Evolutionary conservation across 2,329 filamentous ascomycete species (phyloP).

Genomic region (Aspergillus tamarii): DNA sequence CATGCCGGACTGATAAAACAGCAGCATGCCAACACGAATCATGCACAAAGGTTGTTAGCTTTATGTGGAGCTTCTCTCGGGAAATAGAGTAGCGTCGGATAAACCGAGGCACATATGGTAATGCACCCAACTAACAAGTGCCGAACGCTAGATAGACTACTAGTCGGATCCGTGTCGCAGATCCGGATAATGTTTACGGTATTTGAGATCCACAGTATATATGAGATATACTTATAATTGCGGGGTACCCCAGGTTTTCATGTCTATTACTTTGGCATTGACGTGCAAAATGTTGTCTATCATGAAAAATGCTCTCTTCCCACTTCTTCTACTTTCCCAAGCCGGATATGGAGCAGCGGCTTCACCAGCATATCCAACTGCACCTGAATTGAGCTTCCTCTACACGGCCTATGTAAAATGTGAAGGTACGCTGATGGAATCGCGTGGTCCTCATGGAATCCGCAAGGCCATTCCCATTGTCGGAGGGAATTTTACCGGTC

Average conservation of each 20-base stretch:
- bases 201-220: background rate
- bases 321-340: background rate
- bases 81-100: background rate
- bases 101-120: background rate
- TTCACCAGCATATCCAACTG: background rate
- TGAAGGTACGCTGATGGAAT: slow-evolving; percentile 22
- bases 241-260: background rate
- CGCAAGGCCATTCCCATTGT: slow-evolving; percentile 31
- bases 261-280: background rate
- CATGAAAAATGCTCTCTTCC: background rate
- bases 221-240: background rate
- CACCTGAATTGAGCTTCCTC: slow-evolving; percentile 27
- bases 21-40: background rate
- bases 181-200: background rate
- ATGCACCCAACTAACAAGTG: background rate
- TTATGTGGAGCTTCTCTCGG: background rate
- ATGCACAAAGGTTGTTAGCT: background rate
- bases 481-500: slow-evolving; percentile 32
- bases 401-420: slow-evolving; percentile 31
- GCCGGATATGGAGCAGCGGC: background rate
- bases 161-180: background rate
- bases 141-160: background rate
- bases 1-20: background rate
- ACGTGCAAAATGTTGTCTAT: background rate
- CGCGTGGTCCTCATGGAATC: slow-evolving; percentile 22